Base-by-base conservation (phyloP, 2,329 filamentous ascomycete species). In the Magnaporthiopsis poae region DNA sequence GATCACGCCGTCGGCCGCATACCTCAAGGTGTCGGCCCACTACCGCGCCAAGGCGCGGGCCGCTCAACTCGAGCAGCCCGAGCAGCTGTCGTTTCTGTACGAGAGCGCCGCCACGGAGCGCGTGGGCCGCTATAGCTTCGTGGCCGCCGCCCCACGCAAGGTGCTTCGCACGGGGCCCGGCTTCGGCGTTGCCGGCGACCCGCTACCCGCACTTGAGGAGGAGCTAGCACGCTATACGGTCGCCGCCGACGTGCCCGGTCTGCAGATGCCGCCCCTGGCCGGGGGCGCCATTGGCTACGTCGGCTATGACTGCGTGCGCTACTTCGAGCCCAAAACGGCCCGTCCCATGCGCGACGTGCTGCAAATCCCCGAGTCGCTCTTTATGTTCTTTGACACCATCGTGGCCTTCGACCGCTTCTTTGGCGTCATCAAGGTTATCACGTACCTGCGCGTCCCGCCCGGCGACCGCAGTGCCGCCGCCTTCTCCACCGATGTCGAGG, bases 301-400 rank as follows among this genome's bases (percentile, higher is more conserved):
- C 7, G 93, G 93, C 65, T 99, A 99, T 75, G 95, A 99, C 76
- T 99, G 95, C 77, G 91, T 99, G 73, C 88, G 70, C 4, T 71
- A 98, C 79, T 99, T 99, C 72, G 95, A 99, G 82, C 95, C 95
- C 69, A 96, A 93, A 83, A 98, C 95, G n/a, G 88, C 88, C 33
- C 86, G 92, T 64, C 87, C 91, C 2, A 87, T 97, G 82, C 89
- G 95, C 77, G 95, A 99, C 77, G 85, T 96, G 36, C 84, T 98
- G 29, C 81, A 89, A 68, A 91, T 98, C 60, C 95, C 95, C 0
- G 95, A 99, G 82, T 93, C 91, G 68, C 82, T 98, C 36, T 98
- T 99, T 77, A 98, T 98, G 91, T 84, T 99, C 18, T 98, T 92
- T 77, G 91, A 98, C 76, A 97, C 94, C 60, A 89, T 98, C 68